phyloP scores from a whole-genome alignment of 306 rosid species.

The Calophaca sinica region DNA sequence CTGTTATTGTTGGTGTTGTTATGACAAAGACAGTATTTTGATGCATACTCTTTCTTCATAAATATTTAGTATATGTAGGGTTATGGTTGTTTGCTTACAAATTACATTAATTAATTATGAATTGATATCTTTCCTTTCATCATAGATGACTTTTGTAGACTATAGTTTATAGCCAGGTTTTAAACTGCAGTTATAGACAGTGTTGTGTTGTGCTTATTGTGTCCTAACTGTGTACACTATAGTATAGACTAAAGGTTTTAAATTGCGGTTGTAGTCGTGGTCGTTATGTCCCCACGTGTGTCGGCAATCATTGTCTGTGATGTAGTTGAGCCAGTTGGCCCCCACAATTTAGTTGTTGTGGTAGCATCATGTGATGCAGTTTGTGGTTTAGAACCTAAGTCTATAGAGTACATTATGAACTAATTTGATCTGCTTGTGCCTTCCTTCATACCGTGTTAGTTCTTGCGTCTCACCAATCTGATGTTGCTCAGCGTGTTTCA shows the following conservation, averaged over 20 bases:
- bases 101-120: neutral
- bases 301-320: neutral
- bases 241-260: neutral
- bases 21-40: neutral
- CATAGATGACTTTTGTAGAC: neutral
- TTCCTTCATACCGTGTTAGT: slow-evolving; percentile 23
- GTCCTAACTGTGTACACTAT: neutral
- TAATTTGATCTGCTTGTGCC: slow-evolving; percentile 21
- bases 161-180: neutral
- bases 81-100: neutral
- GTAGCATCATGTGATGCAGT: neutral
- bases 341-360: neutral
- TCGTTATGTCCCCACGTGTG: neutral
- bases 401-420: neutral
- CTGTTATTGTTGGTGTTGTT: neutral
- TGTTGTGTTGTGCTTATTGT: neutral
- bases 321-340: neutral
- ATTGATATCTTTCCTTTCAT: neutral
- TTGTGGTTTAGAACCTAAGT: neutral
- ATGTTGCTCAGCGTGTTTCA: slow-evolving; percentile 89
- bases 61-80: neutral
- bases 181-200: neutral
- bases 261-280: neutral
- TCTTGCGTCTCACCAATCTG: slow-evolving; percentile 63
- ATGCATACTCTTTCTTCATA: neutral